Conservation (phyloP, 106 monocot species). For the Allium sativum region DNA sequence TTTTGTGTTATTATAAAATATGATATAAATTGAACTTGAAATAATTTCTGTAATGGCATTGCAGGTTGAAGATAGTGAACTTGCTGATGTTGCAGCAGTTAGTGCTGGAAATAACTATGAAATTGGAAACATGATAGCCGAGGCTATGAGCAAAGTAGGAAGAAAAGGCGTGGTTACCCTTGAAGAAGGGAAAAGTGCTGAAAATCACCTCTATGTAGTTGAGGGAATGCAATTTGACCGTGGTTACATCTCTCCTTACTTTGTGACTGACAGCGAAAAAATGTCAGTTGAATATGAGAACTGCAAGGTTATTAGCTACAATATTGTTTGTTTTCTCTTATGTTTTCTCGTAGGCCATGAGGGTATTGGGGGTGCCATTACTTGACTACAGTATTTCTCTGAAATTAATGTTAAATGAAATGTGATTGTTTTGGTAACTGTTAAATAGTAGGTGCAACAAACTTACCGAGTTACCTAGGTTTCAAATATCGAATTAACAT, state of each 20-base stretch:
- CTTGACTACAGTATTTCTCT: too few species aligned
- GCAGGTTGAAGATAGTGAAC: slow-evolving; percentile 95
- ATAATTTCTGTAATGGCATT: neutral
- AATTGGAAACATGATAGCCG: slow-evolving; percentile 97
- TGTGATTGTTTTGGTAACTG: too few species aligned
- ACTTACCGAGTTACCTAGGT: too few species aligned
- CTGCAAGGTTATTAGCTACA: slow-evolving; percentile 56
- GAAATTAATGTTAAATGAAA: too few species aligned
- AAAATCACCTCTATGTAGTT: slow-evolving; percentile 83
- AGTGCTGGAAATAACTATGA: slow-evolving; percentile 93
- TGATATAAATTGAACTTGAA: too few species aligned
- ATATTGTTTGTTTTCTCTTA: too few species aligned
- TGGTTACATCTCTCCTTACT: slow-evolving; percentile 93
- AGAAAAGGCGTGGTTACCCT: slow-evolving; percentile 93
- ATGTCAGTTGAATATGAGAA: slow-evolving; percentile 94
- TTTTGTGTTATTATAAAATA: too few species aligned
- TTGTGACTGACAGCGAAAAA: slow-evolving; percentile 95
- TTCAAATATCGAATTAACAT: too few species aligned
- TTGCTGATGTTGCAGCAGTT: slow-evolving; percentile 95
- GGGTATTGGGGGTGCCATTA: too few species aligned
- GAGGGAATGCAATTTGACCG: slow-evolving; percentile 99
- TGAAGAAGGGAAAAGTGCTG: slow-evolving; percentile 93
- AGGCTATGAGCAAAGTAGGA: slow-evolving; percentile 95
- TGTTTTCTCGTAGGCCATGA: too few species aligned
- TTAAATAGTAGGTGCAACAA: too few species aligned